A percentile compares a stretch with the other conserved stretches of the same genome.
phyloP scores from a whole-genome alignment of 2,329 filamentous ascomycete species.

The Ophiostoma sp. region DNA sequence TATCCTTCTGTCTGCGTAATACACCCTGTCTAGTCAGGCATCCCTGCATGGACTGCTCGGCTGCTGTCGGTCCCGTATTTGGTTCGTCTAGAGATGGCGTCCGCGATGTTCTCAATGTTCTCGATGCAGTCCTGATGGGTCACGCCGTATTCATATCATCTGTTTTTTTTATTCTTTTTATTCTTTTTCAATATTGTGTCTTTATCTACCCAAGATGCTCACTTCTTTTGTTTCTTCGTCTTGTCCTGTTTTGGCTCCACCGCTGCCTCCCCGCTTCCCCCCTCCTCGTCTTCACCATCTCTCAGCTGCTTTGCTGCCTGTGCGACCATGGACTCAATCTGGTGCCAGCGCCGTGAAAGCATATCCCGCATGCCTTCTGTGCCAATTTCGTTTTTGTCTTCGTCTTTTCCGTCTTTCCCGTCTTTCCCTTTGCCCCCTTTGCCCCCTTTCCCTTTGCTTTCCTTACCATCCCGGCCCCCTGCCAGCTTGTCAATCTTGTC shows the following conservation, averaged over 20 bases:
- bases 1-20: not conserved
- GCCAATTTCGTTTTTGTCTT: slow-evolving; percentile 15
- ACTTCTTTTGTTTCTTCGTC: not conserved
- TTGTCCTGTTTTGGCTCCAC: not conserved
- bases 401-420: slow-evolving; percentile 20
- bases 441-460: not conserved
- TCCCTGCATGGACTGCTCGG: not conserved
- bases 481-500: slow-evolving; percentile 17
- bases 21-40: not conserved
- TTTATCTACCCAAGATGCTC: too few species aligned
- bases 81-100: not conserved
- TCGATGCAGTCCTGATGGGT: not conserved
- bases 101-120: not conserved
- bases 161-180: not conserved
- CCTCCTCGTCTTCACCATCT: not conserved
- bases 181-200: not conserved
- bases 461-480: slow-evolving; percentile 8
- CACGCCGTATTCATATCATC: not conserved
- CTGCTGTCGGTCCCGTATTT: not conserved
- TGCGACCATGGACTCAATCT: slow-evolving; percentile 27
- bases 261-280: not conserved
- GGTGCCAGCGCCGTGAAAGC: slow-evolving; percentile 26
- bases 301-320: slow-evolving; percentile 20
- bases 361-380: slow-evolving; percentile 24
- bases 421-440: too few species aligned